A percentile compares a stretch with the other conserved stretches of the same genome.
Conservation (phyloP, 2,329 filamentous ascomycete species). For the Fusarium pininemorale region DNA sequence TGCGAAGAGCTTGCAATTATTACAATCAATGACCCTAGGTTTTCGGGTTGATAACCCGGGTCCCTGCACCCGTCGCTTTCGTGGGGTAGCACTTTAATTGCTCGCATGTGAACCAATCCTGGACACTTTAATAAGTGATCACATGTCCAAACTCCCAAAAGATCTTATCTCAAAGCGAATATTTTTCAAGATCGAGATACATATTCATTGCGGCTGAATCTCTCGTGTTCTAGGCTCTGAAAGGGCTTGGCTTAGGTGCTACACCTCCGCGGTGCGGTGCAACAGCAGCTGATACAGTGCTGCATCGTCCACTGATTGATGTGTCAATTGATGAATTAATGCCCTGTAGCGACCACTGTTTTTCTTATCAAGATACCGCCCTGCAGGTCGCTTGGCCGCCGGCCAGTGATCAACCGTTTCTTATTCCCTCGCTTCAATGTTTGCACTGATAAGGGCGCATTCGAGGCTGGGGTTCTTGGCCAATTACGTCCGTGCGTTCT, state of each 20-base stretch:
- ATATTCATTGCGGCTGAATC: not conserved
- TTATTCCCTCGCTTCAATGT: not conserved
- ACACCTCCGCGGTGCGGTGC: constrained; percentile 12
- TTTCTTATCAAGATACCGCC: constrained; percentile 15
- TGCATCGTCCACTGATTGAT: constrained; percentile 1
- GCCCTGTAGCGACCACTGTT: not conserved
- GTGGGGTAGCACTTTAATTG: not conserved
- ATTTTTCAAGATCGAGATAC: not conserved
- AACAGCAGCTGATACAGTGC: too few species aligned
- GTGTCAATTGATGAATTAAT: constrained; percentile 29
- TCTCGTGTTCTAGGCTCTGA: not conserved
- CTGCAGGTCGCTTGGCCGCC: not conserved
- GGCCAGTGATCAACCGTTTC: constrained; percentile 6
- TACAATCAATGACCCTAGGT: not conserved
- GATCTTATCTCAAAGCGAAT: not conserved
- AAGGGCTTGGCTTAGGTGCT: not conserved
- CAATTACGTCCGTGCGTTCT: constrained; percentile 1
- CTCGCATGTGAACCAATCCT: not conserved
- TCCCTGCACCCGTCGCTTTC: not conserved
- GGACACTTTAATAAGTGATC: not conserved
- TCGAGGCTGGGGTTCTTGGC: not conserved
- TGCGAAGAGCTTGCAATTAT: not conserved
- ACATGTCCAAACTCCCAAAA: not conserved
- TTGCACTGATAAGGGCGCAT: constrained; percentile 12
- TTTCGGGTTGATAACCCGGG: not conserved